Conservation (phyloP, 2,329 filamentous ascomycete genomes). For the Thelonectria blattea region DNA sequence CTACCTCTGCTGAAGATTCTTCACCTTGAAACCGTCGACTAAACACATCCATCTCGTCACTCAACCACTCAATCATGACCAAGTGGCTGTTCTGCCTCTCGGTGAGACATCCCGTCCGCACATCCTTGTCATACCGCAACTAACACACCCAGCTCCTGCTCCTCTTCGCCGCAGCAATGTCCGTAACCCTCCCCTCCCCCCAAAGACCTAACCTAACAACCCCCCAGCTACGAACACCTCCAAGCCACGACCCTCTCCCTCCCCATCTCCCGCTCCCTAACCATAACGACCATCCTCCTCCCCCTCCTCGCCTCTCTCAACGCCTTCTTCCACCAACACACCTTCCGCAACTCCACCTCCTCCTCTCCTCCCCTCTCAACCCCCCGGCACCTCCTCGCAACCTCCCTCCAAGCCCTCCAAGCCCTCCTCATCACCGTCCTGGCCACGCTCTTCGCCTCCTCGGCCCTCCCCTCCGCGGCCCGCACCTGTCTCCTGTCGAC, state of each 20-base stretch:
- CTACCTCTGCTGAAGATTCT: background rate
- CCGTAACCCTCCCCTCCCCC: background rate
- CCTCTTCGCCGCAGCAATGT: background rate
- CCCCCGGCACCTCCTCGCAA: constrained; percentile 33
- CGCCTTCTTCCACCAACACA: constrained; percentile 29
- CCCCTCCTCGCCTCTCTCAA: constrained; percentile 49
- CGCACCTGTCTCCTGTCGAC: constrained; percentile 61
- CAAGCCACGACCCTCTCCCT: constrained; percentile 48
- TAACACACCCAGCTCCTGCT: background rate
- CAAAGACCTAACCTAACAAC: background rate
- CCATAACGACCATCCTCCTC: constrained; percentile 48
- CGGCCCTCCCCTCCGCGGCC: constrained; percentile 41
- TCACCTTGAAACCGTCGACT: background rate
- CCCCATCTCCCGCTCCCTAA: constrained; percentile 45
- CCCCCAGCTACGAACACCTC: constrained; percentile 47
- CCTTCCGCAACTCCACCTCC: background rate
- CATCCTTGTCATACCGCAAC: background rate
- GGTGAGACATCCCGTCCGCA: background rate
- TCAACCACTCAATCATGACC: background rate
- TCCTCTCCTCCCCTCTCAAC: constrained; percentile 31
- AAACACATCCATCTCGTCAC: background rate
- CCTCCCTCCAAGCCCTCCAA: constrained; percentile 50
- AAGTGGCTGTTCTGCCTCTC: background rate
- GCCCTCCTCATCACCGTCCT: constrained; percentile 51
- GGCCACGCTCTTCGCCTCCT: constrained; percentile 50